Conservation (phyloP, 495 filamentous ascomycete genomes). For the Podospora australis region DNA sequence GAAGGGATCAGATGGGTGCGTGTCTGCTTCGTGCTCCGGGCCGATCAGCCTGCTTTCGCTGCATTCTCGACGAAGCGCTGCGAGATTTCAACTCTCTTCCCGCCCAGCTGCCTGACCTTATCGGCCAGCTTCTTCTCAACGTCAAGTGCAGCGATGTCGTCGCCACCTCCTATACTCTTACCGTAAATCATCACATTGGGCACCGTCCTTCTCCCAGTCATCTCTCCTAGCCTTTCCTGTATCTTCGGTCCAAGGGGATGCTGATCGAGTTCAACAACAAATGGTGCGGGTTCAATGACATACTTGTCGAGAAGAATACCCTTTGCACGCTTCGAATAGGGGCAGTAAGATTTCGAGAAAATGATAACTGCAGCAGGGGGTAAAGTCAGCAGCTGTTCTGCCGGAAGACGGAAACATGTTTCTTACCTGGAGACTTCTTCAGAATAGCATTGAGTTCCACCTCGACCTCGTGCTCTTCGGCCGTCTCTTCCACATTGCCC, state of each 20-base stretch:
- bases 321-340: conserved; percentile 77
- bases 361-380: conserved; percentile 61
- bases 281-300: conserved; percentile 71
- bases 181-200: conserved; percentile 88
- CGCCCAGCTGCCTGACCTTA: conserved; percentile 66
- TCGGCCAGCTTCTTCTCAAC: conserved; percentile 58
- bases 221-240: conserved; percentile 60
- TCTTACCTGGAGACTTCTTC: conserved; percentile 73
- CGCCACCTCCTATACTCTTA: conserved; percentile 83
- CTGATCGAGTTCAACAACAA: conserved; percentile 84
- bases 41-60: conserved; percentile 11
- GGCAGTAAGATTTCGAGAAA: conserved; percentile 92
- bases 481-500: conserved; percentile 41
- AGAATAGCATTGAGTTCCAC: conserved; percentile 66
- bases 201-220: conserved; percentile 77
- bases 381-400: conserved; percentile 17
- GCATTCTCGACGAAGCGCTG: conserved; percentile 26
- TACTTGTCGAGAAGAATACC: conserved; percentile 74
- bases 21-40: not conserved
- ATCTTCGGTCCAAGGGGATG: conserved; percentile 66
- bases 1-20: not conserved
- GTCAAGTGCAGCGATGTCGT: conserved; percentile 74
- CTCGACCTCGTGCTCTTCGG: conserved; percentile 53
- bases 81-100: conserved; percentile 54
- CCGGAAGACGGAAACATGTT: not conserved